Conservation (phyloP, 495 filamentous ascomycete genomes). For the Trichocladium uniseriatum region DNA sequence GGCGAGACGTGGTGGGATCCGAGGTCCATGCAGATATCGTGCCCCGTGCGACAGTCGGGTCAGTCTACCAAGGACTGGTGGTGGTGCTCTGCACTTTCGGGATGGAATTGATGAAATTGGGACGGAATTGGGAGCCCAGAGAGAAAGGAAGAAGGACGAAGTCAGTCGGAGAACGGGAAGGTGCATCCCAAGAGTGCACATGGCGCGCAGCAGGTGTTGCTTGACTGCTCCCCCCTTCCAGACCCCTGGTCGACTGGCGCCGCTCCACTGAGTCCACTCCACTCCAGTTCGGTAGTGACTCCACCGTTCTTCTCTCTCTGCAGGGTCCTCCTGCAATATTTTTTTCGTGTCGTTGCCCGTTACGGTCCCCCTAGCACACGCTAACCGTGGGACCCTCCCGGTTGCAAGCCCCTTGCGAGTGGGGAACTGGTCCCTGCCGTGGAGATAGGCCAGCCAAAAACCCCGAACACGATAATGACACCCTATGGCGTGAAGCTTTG, state of each 20-base stretch:
- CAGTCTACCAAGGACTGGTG: too few relatives aligned
- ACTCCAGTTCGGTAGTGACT: too few relatives aligned
- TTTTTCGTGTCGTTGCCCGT: background rate
- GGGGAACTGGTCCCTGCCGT: background rate
- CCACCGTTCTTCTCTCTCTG: background rate
- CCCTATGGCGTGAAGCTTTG: background rate
- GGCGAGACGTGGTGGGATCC: background rate
- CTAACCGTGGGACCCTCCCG: background rate
- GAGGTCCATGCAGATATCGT: background rate
- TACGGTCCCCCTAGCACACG: background rate
- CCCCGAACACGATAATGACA: background rate
- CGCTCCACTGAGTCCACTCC: too few relatives aligned
- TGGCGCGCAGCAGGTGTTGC: background rate
- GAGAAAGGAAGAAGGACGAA: background rate
- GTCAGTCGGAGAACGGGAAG: background rate
- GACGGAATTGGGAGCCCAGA: background rate
- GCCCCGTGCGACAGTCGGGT: background rate
- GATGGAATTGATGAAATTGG: too few relatives aligned
- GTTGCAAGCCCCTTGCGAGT: background rate
- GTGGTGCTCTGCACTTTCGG: too few relatives aligned
- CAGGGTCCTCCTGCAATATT: background rate
- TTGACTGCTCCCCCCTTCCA: background rate
- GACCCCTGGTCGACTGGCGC: too few relatives aligned
- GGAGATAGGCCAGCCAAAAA: background rate
- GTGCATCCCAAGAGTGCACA: background rate